These are phyloP conservation scores for Termitomyces sp. DNA, from an alignment of 768 basidiomycete genomes.

Conservation along the genomic window DNA sequence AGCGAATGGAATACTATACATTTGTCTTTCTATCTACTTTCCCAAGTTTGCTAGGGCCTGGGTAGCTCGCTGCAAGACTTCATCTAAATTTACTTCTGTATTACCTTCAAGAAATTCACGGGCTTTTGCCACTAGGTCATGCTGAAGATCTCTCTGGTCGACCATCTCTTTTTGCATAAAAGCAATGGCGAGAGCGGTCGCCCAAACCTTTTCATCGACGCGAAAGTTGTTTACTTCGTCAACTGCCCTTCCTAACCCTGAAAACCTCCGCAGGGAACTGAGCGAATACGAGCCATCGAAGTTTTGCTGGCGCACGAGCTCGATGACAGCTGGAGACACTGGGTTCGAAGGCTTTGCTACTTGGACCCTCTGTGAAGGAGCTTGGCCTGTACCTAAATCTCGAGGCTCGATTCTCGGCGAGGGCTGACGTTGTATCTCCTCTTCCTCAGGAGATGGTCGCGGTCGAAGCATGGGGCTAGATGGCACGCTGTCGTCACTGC, in stretches of 20 bases:
- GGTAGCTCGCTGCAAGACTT: slow-evolving; percentile 15
- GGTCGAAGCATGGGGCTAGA: slow-evolving; percentile 19
- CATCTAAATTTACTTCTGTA: slow-evolving; percentile 12
- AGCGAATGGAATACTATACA: too few species aligned
- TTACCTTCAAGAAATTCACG: slow-evolving; percentile 30
- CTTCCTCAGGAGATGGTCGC: slow-evolving; percentile 18
- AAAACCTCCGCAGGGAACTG: slow-evolving; percentile 27
- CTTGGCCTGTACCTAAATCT: slow-evolving; percentile 8
- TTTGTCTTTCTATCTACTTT: background rate
- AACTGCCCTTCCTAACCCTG: slow-evolving; percentile 30
- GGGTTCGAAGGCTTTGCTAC: background rate
- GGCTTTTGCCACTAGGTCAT: slow-evolving; percentile 39
- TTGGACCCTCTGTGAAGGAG: background rate
- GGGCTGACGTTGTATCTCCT: slow-evolving; percentile 20
- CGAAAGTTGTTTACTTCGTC: slow-evolving; percentile 24
- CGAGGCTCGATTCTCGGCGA: slow-evolving; percentile 26
- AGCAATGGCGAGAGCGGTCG: slow-evolving; percentile 43
- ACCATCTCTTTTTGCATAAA: slow-evolving; percentile 37
- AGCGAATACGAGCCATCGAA: slow-evolving; percentile 48
- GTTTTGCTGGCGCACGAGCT: slow-evolving; percentile 35
- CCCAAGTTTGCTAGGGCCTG: background rate
- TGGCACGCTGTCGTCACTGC: slow-evolving; percentile 31
- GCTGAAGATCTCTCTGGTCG: slow-evolving; percentile 38
- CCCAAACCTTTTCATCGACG: slow-evolving; percentile 40
- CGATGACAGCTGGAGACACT: slow-evolving; percentile 24